phyloP scores from a whole-genome alignment of 768 basidiomycete species.

The Fomitopsis serialis region DNA sequence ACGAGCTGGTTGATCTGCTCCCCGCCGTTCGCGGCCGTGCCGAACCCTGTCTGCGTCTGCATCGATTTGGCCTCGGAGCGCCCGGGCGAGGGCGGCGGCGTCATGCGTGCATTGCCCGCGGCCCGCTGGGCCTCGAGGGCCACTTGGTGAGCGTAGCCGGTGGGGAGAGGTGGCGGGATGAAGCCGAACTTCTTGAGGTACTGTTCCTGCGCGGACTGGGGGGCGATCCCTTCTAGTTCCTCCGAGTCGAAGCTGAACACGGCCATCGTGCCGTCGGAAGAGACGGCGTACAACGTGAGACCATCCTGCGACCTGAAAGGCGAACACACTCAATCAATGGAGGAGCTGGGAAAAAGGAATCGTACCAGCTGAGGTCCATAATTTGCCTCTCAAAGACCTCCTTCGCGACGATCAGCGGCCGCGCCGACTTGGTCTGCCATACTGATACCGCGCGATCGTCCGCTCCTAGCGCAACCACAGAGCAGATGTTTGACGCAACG shows the following conservation, averaged over 20 bases:
- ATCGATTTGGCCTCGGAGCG: slow-evolving; percentile 23
- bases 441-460: slow-evolving; percentile 92
- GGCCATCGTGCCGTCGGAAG: slow-evolving; percentile 92
- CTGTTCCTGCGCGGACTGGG: slow-evolving; percentile 65
- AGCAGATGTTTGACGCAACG: slow-evolving; percentile 79
- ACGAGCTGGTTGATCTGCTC: slow-evolving; percentile 71
- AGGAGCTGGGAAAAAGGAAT: slow-evolving; percentile 6
- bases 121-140: neutral
- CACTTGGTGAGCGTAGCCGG: slow-evolving; percentile 58
- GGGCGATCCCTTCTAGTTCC: slow-evolving; percentile 79
- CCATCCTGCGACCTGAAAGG: slow-evolving; percentile 86
- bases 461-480: slow-evolving; percentile 89
- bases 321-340: slow-evolving; percentile 2
- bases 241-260: slow-evolving; percentile 79
- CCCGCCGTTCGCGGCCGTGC: slow-evolving; percentile 24
- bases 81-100: slow-evolving; percentile 46
- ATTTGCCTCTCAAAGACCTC: slow-evolving; percentile 94
- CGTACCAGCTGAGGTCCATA: slow-evolving; percentile 93
- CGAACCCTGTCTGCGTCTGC: slow-evolving; percentile 39
- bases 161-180: slow-evolving; percentile 56
- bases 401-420: slow-evolving; percentile 88
- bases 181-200: slow-evolving; percentile 84
- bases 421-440: slow-evolving; percentile 91
- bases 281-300: slow-evolving; percentile 86
- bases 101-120: slow-evolving; percentile 21